These are phyloP conservation scores for Telfairia occidentalis DNA, from an alignment of 331 rosid species.

Conservation along the genomic window DNA sequence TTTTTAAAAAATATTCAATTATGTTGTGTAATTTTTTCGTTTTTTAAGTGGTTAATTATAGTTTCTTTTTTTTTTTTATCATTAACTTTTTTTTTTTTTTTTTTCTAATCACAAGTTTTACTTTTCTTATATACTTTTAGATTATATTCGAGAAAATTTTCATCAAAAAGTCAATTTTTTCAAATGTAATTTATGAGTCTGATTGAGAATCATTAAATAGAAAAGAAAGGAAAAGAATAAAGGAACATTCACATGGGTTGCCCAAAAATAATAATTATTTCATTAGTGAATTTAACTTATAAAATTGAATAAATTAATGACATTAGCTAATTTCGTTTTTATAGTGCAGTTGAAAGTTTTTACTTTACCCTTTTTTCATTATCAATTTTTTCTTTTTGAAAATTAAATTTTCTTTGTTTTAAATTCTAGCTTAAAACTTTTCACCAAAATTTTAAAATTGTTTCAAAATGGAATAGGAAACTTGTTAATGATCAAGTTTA, in stretches of 20 bases:
- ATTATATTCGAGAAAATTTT: not conserved
- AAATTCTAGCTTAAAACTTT: too few species aligned
- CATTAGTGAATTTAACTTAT: not conserved
- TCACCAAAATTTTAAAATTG: too few species aligned
- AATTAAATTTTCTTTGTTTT: too few species aligned
- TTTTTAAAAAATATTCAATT: not conserved
- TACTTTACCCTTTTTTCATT: too few species aligned
- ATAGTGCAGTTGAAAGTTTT: too few species aligned
- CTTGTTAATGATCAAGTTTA: too few species aligned
- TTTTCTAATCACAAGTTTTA: too few species aligned
- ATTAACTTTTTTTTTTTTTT: not conserved
- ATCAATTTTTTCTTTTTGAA: too few species aligned
- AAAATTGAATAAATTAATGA: not conserved
- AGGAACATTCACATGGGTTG: not conserved
- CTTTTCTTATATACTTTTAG: not conserved
- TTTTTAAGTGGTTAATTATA: not conserved
- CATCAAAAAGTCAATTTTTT: not conserved
- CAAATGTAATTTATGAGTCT: not conserved
- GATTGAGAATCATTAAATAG: not conserved
- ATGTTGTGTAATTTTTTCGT: not conserved
- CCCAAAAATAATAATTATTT: not conserved
- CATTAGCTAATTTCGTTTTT: not conserved
- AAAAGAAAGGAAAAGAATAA: not conserved
- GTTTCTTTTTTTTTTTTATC: not conserved
- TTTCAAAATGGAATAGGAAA: too few species aligned